Evolutionary conservation across 257 asterid species (phyloP).

Genomic region (Capsicum rhomboideum): DNA sequence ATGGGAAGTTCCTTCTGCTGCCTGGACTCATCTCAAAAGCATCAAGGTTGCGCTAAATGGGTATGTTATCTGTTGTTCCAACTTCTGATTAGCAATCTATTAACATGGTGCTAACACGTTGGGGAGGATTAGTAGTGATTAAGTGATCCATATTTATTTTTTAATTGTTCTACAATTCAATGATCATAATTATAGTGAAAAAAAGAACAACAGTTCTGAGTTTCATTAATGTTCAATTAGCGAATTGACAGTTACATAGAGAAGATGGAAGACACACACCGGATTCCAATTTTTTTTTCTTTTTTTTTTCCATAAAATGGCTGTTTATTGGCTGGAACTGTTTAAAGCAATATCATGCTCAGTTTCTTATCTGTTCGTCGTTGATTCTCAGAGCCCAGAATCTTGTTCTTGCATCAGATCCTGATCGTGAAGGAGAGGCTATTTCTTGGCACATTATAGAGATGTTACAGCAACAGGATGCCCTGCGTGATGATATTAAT

Average conservation of each 20-base stretch:
- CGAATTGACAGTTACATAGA: background rate
- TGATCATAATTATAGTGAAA: background rate
- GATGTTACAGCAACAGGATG: constrained; percentile 91
- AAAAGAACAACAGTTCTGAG: background rate
- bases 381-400: constrained; percentile 67
- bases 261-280: background rate
- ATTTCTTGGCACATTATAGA: constrained; percentile 95
- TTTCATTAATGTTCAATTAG: background rate
- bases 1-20: constrained; percentile 95
- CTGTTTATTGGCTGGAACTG: background rate
- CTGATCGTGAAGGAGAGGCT: constrained; percentile 99
- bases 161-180: background rate
- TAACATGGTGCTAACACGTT: background rate
- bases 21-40: constrained; percentile 95
- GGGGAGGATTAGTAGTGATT: background rate
- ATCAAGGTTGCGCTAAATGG: constrained; percentile 83
- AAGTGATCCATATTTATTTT: background rate
- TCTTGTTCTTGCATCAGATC: constrained; percentile 95
- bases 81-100: background rate
- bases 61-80: constrained; percentile 36
- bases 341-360: background rate
- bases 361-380: constrained; percentile 19
- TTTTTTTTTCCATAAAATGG: background rate
- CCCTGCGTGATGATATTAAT: constrained; percentile 54
- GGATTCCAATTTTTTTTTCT: background rate